Percentiles rank a stretch among this genome's conserved stretches.
Conservation (phyloP, 768 basidiomycete species). For the Lentinus tigrinus region DNA sequence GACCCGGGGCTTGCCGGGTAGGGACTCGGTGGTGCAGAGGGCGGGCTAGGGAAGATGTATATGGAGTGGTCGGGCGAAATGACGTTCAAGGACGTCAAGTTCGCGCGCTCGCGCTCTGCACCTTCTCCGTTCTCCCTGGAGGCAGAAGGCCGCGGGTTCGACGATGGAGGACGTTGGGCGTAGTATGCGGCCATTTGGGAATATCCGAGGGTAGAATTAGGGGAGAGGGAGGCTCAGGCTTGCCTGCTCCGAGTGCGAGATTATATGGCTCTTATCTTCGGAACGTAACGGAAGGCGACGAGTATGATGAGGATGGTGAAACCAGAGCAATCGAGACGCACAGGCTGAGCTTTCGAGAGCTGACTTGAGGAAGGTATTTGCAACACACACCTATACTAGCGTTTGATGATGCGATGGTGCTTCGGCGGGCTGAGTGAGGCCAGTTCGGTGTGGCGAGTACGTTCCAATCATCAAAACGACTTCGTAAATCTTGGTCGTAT, state of each 20-base stretch:
- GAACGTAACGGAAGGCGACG: not conserved
- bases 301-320: not conserved
- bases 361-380: not conserved
- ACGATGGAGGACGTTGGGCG: not conserved
- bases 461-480: too few relatives aligned
- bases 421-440: too few relatives aligned
- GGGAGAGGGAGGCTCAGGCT: not conserved
- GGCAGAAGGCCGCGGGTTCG: not conserved
- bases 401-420: too few relatives aligned
- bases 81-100: not conserved
- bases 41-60: constrained; percentile 28
- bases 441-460: too few relatives aligned
- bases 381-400: too few relatives aligned
- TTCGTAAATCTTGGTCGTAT: too few relatives aligned
- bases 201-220: not conserved
- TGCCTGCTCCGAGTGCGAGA: not conserved
- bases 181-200: not conserved
- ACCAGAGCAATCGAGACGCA: not conserved
- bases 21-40: constrained; percentile 23
- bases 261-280: constrained; percentile 4
- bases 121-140: not conserved
- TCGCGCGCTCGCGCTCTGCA: not conserved
- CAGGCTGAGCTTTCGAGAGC: not conserved
- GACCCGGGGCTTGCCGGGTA: constrained; percentile 22
- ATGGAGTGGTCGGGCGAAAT: constrained; percentile 19